Percentiles rank a stretch among this genome's conserved stretches.
Conservation (phyloP, 73 alveolate species). For the Paramecium bursaria region DNA sequence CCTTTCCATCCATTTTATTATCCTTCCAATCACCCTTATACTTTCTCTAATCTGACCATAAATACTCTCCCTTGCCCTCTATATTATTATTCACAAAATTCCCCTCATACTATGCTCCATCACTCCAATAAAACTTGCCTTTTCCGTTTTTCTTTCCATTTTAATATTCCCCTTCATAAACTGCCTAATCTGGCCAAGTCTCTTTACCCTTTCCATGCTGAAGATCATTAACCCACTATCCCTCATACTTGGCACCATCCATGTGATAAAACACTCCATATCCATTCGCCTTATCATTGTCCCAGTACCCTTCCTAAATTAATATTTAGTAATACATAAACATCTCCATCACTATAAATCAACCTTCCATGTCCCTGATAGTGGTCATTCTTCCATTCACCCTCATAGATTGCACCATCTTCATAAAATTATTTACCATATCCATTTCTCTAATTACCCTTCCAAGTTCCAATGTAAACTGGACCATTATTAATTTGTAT, state of each 20-base stretch:
- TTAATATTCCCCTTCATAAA: slow-evolving; percentile 75
- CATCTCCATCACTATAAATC: slow-evolving; percentile 51
- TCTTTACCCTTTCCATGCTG: slow-evolving; percentile 81
- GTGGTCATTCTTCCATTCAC: slow-evolving; percentile 13
- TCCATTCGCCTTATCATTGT: slow-evolving; percentile 71
- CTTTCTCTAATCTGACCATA: slow-evolving; percentile 77
- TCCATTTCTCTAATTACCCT: slow-evolving; percentile 70
- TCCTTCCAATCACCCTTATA: slow-evolving; percentile 78
- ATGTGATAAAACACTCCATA: slow-evolving; percentile 67
- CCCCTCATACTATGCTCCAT: slow-evolving; percentile 78
- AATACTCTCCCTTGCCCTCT: slow-evolving; percentile 78
- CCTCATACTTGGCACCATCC: slow-evolving; percentile 75
- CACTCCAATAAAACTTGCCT: slow-evolving; percentile 68
- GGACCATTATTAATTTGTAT: slow-evolving; percentile 72
- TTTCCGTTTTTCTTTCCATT: slow-evolving; percentile 71
- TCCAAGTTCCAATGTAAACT: slow-evolving; percentile 77
- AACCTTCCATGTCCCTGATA: slow-evolving; percentile 22
- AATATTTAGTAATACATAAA: slow-evolving; percentile 13
- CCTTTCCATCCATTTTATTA: slow-evolving; percentile 80
- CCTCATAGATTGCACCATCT: slow-evolving; percentile 84
- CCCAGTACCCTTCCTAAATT: slow-evolving; percentile 69
- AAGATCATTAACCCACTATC: slow-evolving; percentile 74
- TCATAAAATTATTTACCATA: slow-evolving; percentile 75
- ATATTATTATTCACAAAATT: slow-evolving; percentile 70
- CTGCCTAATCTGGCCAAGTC: slow-evolving; percentile 80